Evolutionary conservation across 108 stramenopile genomes (phyloP), one percentile per base, ranked within the genome.

Genomic region (Nannochloropsis gaditana): DNA sequence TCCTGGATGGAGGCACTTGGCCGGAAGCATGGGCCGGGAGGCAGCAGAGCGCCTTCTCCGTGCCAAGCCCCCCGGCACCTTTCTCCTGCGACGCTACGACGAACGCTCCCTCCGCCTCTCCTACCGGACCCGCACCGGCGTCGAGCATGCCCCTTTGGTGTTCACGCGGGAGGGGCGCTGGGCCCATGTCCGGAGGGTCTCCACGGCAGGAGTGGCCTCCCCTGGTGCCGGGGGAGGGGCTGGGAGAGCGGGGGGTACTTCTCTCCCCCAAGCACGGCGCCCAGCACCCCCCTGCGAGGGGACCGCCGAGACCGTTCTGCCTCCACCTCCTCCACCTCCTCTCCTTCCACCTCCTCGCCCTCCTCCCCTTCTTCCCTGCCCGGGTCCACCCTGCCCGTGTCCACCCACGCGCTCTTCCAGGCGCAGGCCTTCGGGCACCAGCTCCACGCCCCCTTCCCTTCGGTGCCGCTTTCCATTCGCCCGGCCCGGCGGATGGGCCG

Each of bases 291-390:
- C n/a, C 59, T 15, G 15, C 19, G 59, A 73, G 59, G 59, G 59
- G 19, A 8, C 2, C 19, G n/a, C 15, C 59, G 59, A 6, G n/a
- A 4, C 59, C n/a, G 19, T n/a, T 73, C 59, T n/a, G 15, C 59
- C 59, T 8, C 59, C 59, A 6, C 59, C 59, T 73, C 59, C 59
- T 50, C 47, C 47, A 11, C 47, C 47, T 73, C 59, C 8, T 73
- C 59, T n/a, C 15, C n/a, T 8, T n/a, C 59, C 59, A 73, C 8
- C 59, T 73, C 59, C 59, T 73, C n/a, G 59, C 59, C 59, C n/a
- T 73, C 59, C 59, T 73, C 59, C 59, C 59, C 59, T 73, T 73
- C 59, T n/a, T 73, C 59, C 59, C n/a, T n/a, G 19, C n/a, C 47
- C 47, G 10, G 11, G 11, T 50, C 47, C 47, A 11, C 47, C 47